Base-by-base conservation (phyloP, 805 yeast species). In the Suhomyces kilbournensis region DNA sequence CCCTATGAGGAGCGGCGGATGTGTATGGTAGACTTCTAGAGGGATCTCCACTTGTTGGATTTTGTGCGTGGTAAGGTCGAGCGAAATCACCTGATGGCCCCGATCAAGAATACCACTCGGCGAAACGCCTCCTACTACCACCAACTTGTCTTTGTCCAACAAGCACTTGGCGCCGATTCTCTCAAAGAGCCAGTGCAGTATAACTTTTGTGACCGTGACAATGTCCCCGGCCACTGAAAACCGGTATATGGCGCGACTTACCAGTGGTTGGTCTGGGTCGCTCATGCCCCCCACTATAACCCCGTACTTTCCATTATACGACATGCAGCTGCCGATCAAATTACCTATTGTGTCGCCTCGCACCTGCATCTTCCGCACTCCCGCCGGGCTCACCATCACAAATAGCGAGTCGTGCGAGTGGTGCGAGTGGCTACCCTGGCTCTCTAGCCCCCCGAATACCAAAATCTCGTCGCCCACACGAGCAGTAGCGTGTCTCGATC, bases 71-170 rank as follows among this genome's bases (percentile, higher is more conserved):
- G 8, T 20, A 1, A 69, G 10, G 52, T 72, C 67, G n/a, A 72
- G 58, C 5, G 66, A 61, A 2, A 84, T 57, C 6, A 82, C 60
- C 14, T 56, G 60, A 35, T 48, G 45, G 43, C 26, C 20, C 28
- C 48, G 76, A 50, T 62, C 73, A 55, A 68, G 71, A 23, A 72
- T 59, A 42, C 61, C 54, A 3, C 56, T 46, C 0, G 77, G 69
- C 14, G 82, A 76, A 0, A 81, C 82, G 22, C 90, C 91, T 25
- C 91, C 90, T 3, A 77, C 70, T 1, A 87, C 43, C 1, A 82
- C 19, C 1, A 85, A 43, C 17, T 67, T 64, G n/a, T 64, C 56
- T n/a, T 63, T 57, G 1, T 72, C 34, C 38, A 71, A 63, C 3
- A 62, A 57, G 1, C 67, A 61, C 49, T 75, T 67, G 20, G 82